Percentiles rank a stretch among this genome's conserved stretches.
Evolutionary conservation across 441 rosid species (phyloP).

Genomic region (Breynia disticha): DNA sequence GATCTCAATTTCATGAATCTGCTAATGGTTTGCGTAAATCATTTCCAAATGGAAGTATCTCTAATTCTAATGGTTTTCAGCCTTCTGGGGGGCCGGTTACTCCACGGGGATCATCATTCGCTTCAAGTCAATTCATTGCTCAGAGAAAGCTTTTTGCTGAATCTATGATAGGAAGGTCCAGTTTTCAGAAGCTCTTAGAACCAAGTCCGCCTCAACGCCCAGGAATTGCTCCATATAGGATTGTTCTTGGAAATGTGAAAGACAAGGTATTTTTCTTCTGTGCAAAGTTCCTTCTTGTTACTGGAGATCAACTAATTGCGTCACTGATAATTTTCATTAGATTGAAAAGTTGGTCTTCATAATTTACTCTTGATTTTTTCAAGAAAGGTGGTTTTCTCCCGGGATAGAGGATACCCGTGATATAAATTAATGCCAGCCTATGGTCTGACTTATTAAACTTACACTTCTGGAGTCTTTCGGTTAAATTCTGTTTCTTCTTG

Average conservation of each 20-base stretch:
- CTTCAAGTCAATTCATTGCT: constrained; percentile 43
- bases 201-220: constrained; percentile 69
- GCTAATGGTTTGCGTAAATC: constrained; percentile 19
- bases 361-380: too few species aligned
- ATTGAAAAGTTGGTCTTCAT: not conserved
- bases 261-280: constrained; percentile 53
- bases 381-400: too few species aligned
- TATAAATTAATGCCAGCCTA: too few species aligned
- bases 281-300: too few species aligned
- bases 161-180: constrained; percentile 74
- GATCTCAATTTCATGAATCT: constrained; percentile 22
- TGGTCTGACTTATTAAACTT: too few species aligned
- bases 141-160: constrained; percentile 75
- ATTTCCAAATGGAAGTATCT: constrained; percentile 32
- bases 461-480: too few species aligned
- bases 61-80: constrained; percentile 36
- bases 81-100: constrained; percentile 28
- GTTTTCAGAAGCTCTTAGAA: constrained; percentile 90
- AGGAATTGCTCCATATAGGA: constrained; percentile 82
- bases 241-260: constrained; percentile 84
- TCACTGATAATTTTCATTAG: not conserved
- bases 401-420: too few species aligned
- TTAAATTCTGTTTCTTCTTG: too few species aligned
- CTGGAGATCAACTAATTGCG: not conserved
- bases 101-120: constrained; percentile 38